Base-by-base conservation (phyloP, 352 stramenopile genomes). In the Phytophthora meadii region DNA sequence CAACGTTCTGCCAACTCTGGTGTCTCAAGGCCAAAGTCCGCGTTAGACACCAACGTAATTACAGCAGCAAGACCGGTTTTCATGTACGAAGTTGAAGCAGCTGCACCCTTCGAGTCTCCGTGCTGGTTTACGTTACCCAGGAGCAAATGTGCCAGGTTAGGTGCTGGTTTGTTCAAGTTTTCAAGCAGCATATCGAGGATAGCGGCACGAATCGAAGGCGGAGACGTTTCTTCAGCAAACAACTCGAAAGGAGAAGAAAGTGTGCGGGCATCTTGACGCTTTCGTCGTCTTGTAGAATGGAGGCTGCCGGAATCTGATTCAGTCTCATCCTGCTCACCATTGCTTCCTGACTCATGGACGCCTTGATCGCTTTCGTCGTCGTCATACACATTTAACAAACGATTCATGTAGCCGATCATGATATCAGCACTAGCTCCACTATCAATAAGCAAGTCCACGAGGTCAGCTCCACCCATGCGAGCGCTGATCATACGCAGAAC, bases 141-240 rank as follows among this genome's bases (percentile, higher is more conserved):
- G 8, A 95, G 47, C 25, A 95, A 63, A 64, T 93, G 86, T 7
- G 84, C 68, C 32, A 95, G 41, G 52, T 95, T 95, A 11, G 87
- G 87, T 19, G 84, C 74, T 9, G 87, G 77, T 54, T 93, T 93
- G 32, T 71, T 68, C 11, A 95, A 64, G 59, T 94, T 95, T 57
- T 90, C 85, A 14, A 95, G 64, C 7, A 95, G 48, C 48, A 95
- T 47, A 65, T 94, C 87, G 41, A 95, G 44, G 54, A 93, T 89
- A 17, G 86, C 77, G 0, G 54, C 66, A 51, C 82, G 83, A 69
- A 94, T 90, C 9, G 80, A 89, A 44, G 71, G 70, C 6, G 68
- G 61, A 8, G 56, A 37, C 11, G 57, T 63, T 30, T 82, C 77
- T 56, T 82, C 73, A 24, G 67, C 68, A 40, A 88, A 75, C 34